phyloP scores from a whole-genome alignment of 495 filamentous ascomycete species.

The Penicillium crystallinum region DNA sequence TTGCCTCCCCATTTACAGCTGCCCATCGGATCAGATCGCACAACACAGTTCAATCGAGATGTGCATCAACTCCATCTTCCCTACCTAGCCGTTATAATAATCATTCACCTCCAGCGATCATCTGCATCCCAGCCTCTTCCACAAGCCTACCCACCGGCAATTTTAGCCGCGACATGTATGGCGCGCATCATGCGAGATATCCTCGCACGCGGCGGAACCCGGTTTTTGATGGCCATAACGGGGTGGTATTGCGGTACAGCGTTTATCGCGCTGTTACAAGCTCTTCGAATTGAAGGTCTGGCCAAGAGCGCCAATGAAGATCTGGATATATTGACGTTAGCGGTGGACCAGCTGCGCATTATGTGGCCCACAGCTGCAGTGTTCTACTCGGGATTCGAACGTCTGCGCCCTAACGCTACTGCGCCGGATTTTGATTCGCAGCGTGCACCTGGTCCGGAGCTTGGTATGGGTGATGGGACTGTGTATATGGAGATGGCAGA shows the following conservation, averaged over 20 bases:
- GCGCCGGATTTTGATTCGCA: background rate
- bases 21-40: conserved; percentile 22
- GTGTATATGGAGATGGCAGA: conserved; percentile 8
- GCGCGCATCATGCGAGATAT: conserved; percentile 31
- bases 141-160: conserved; percentile 29
- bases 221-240: conserved; percentile 36
- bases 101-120: conserved; percentile 29
- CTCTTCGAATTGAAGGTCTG: conserved; percentile 21
- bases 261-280: conserved; percentile 32
- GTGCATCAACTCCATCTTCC: conserved; percentile 34
- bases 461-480: conserved; percentile 11
- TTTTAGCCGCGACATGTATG: conserved; percentile 32
- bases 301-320: conserved; percentile 27
- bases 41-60: conserved; percentile 27
- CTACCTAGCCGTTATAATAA: conserved; percentile 33
- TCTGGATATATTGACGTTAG: conserved; percentile 23
- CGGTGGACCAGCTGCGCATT: conserved; percentile 21
- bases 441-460: conserved; percentile 7
- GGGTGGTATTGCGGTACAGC: conserved; percentile 36
- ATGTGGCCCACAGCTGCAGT: conserved; percentile 36
- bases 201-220: conserved; percentile 26
- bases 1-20: conserved; percentile 28
- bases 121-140: conserved; percentile 21
- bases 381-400: conserved; percentile 27
- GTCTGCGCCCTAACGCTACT: conserved; percentile 15